Percentiles rank a stretch among this genome's conserved stretches.
Evolutionary conservation across 2,329 filamentous ascomycete genomes (phyloP).

Genomic region (Xylaria sp.): DNA sequence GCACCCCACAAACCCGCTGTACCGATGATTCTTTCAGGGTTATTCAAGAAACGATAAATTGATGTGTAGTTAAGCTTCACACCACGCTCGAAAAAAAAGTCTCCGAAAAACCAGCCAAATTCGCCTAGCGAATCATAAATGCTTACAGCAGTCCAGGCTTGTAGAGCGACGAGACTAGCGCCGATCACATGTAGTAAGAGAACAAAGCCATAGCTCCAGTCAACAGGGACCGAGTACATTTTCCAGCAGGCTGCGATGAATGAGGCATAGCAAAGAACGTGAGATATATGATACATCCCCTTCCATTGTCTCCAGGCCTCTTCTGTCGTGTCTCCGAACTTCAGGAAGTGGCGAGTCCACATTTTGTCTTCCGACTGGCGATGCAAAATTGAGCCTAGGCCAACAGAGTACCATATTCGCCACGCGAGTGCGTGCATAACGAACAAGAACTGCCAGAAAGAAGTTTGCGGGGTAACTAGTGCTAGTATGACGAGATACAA

Average conservation of each 20-base stretch:
- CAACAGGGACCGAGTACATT: constrained; percentile 86
- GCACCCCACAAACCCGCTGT: constrained; percentile 96
- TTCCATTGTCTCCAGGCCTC: constrained; percentile 99
- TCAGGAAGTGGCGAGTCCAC: constrained; percentile 98
- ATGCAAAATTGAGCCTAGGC: constrained; percentile 85
- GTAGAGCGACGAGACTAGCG: constrained; percentile 80
- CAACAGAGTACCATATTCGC: constrained; percentile 92
- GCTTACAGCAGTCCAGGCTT: constrained; percentile 91
- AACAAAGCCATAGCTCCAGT: constrained; percentile 88
- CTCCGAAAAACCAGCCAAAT: constrained; percentile 98
- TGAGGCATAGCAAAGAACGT: constrained; percentile 87
- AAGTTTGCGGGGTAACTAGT: constrained; percentile 79
- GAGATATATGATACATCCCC: constrained; percentile 91
- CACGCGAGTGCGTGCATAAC: constrained; percentile 81
- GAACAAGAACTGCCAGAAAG: constrained; percentile 80
- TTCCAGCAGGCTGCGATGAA: constrained; percentile 96
- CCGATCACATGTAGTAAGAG: constrained; percentile 90
- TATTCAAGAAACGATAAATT: constrained; percentile 98
- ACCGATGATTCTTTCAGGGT: constrained; percentile 92
- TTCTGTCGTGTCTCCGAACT: constrained; percentile 88
- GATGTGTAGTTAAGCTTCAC: constrained; percentile 94
- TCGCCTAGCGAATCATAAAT: constrained; percentile 96
- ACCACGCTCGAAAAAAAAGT: constrained; percentile 95
- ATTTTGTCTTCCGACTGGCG: constrained; percentile 89
- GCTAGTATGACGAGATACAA: constrained; percentile 80